Evolutionary conservation across 1,284 basidiomycete genomes (phyloP).

Genomic region (Melampsora americana): DNA sequence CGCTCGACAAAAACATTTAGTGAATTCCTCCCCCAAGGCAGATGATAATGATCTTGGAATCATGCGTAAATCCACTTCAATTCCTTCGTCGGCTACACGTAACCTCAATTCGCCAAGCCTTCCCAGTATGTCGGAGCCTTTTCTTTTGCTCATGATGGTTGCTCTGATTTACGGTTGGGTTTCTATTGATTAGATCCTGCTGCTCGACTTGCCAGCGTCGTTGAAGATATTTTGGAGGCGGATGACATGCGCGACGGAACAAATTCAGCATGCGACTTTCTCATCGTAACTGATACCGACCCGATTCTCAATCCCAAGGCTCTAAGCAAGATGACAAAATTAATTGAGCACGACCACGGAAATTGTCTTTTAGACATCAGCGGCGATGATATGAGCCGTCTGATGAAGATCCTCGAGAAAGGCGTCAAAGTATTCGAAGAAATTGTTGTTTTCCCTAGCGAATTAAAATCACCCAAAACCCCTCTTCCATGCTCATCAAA

Average conservation of each 20-base stretch:
- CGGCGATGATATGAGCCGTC: constrained; percentile 20
- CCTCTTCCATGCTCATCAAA: constrained; percentile 11
- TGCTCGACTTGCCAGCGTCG: constrained; percentile 17
- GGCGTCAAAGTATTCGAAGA: background rate
- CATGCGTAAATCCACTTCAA: background rate
- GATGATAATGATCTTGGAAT: background rate
- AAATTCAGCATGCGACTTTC: background rate
- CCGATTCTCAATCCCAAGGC: constrained; percentile 13
- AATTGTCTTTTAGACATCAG: constrained; percentile 12
- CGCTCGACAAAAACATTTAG: background rate
- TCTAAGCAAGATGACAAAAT: constrained; percentile 23
- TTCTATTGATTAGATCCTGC: background rate
- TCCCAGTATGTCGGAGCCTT: background rate
- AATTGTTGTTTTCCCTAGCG: background rate
- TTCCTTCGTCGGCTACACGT: background rate
- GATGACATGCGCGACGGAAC: constrained; percentile 35
- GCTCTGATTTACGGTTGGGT: background rate
- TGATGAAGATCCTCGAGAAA: constrained; percentile 40
- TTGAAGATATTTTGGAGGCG: constrained; percentile 41
- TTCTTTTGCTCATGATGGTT: background rate
- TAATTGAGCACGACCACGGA: constrained; percentile 26
- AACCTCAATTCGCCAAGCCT: background rate
- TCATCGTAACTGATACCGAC: constrained; percentile 13
- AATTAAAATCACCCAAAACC: no score
- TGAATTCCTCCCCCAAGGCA: background rate